A percentile compares a stretch with the other conserved stretches of the same genome.
Conservation (phyloP, 2,329 filamentous ascomycete species). For the Cladorrhinum sp. region DNA sequence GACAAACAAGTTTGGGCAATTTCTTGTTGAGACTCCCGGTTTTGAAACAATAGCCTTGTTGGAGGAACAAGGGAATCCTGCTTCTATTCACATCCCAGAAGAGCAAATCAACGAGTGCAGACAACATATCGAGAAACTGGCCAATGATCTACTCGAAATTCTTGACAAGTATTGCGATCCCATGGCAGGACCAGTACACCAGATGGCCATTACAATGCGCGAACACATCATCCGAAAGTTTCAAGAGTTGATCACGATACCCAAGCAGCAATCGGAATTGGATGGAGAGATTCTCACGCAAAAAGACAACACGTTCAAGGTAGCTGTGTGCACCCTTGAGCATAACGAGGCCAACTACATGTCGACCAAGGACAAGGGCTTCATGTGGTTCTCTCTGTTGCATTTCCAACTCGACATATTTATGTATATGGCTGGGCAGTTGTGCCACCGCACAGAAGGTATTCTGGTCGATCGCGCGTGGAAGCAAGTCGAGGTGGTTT, state of each 20-base stretch:
- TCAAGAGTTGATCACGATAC: conserved; percentile 44
- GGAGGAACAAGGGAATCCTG: conserved; percentile 34
- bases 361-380: conserved; percentile 43
- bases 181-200: conserved; percentile 50
- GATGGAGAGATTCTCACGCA: conserved; percentile 47
- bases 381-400: conserved; percentile 53
- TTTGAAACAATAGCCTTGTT: conserved; percentile 50
- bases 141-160: conserved; percentile 42
- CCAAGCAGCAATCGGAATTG: conserved; percentile 47
- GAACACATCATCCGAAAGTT: conserved; percentile 50
- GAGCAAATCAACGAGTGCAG: conserved; percentile 43
- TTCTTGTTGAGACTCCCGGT: conserved; percentile 46
- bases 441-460: conserved; percentile 48
- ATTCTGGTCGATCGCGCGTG: conserved; percentile 53
- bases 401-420: conserved; percentile 58
- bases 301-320: conserved; percentile 55
- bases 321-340: conserved; percentile 49
- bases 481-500: conserved; percentile 45
- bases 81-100: conserved; percentile 24
- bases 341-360: conserved; percentile 45
- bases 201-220: conserved; percentile 47
- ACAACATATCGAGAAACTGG: conserved; percentile 41
- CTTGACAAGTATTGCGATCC: conserved; percentile 51
- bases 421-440: conserved; percentile 52
- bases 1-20: conserved; percentile 47